Conservation (phyloP, 805 yeast species). For the Pichia membranifaciens region DNA sequence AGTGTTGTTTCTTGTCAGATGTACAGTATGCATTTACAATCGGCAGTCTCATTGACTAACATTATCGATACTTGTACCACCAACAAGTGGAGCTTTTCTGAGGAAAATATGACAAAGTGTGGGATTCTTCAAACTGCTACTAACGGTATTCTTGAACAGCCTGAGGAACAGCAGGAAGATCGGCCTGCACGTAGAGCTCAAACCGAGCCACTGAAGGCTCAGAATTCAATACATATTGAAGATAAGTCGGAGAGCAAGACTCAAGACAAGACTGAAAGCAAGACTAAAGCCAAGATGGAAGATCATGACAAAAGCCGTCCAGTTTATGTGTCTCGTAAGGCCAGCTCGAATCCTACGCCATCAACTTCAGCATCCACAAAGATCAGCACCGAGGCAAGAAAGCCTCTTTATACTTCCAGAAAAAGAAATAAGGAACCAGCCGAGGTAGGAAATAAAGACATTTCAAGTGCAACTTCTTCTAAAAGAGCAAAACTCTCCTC, state of each 20-base stretch:
- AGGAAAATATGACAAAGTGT: constrained; percentile 21
- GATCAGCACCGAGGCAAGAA: constrained; percentile 4
- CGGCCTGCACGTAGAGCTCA: neutral
- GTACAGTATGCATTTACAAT: constrained; percentile 21
- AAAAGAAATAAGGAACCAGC: constrained; percentile 19
- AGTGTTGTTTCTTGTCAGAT: constrained; percentile 17
- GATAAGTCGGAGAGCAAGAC: neutral
- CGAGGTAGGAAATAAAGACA: constrained; percentile 11
- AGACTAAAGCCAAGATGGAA: neutral
- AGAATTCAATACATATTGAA: neutral
- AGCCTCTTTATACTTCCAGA: constrained; percentile 9
- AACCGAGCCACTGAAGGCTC: constrained; percentile 1
- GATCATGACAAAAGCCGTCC: constrained; percentile 14
- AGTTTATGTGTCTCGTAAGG: constrained; percentile 14
- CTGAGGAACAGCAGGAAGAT: neutral
- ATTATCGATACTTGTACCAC: constrained; percentile 18
- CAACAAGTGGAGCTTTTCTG: constrained; percentile 12
- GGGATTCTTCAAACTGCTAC: constrained; percentile 22
- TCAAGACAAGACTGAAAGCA: neutral
- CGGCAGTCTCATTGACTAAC: constrained; percentile 16
- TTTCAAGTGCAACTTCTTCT: constrained; percentile 1
- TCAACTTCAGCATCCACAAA: constrained; percentile 1
- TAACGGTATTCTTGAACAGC: neutral
- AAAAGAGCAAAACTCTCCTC: constrained; percentile 20
- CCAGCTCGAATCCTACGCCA: constrained; percentile 16